These are phyloP conservation scores for Paramecium caudatum DNA, from an alignment of 73 alveolate species.

Conservation along the genomic window DNA sequence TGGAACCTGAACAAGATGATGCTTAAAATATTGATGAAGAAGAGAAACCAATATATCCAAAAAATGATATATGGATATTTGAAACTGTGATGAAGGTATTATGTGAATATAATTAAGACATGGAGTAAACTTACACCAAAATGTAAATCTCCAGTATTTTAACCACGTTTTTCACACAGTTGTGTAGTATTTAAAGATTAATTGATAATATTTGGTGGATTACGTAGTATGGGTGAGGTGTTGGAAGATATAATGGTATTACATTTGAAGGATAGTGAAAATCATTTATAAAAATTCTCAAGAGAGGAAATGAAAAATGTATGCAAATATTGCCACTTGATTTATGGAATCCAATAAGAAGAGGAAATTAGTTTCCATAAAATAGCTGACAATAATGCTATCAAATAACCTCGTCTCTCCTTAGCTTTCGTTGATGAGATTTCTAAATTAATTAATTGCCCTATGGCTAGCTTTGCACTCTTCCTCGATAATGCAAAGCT, in stretches of 20 bases:
- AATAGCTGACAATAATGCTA: background rate
- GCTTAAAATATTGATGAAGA: constrained; percentile 34
- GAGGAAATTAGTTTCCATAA: constrained; percentile 35
- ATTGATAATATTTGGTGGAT: constrained; percentile 70
- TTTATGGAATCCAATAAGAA: constrained; percentile 29
- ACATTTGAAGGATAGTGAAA: constrained; percentile 73
- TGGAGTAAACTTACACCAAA: constrained; percentile 62
- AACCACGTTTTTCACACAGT: constrained; percentile 66
- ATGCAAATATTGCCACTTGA: constrained; percentile 60
- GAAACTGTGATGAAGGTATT: constrained; percentile 74
- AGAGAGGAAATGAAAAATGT: constrained; percentile 68
- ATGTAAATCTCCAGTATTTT: constrained; percentile 21
- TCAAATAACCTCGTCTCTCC: background rate
- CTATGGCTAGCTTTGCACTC: constrained; percentile 41
- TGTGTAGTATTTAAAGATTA: constrained; percentile 70
- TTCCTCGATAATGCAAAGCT: constrained; percentile 45
- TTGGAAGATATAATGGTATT: constrained; percentile 77
- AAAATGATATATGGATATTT: constrained; percentile 76
- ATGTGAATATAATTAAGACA: background rate
- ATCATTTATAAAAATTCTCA: constrained; percentile 29
- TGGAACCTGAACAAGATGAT: background rate
- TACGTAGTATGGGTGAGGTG: constrained; percentile 63
- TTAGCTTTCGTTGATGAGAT: constrained; percentile 34
- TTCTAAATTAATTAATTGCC: constrained; percentile 15
- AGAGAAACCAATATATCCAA: constrained; percentile 62